phyloP scores from a whole-genome alignment of 768 basidiomycete species.

The Dioszegia hungarica region DNA sequence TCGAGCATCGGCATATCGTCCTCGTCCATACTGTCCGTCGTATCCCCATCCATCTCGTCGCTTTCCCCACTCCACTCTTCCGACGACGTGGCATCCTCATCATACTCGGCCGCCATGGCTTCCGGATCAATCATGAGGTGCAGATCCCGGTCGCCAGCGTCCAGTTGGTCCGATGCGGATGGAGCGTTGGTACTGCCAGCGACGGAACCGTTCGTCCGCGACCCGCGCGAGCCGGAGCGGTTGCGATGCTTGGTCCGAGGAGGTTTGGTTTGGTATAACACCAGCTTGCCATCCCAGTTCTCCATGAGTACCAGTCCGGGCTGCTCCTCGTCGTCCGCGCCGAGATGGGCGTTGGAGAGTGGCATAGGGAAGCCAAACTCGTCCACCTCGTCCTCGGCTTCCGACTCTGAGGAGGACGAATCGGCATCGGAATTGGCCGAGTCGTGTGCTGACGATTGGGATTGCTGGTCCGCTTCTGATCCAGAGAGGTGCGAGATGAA shows the following conservation, averaged over 20 bases:
- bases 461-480: constrained; percentile 33
- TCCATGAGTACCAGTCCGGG: constrained; percentile 41
- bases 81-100: constrained; percentile 9
- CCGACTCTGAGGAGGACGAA: constrained; percentile 14
- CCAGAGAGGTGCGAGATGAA: constrained; percentile 40
- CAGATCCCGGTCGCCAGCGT: constrained; percentile 14
- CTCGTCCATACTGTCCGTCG: constrained; percentile 45
- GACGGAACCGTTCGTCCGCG: constrained; percentile 30
- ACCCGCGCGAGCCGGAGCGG: constrained; percentile 32
- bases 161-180: constrained; percentile 1
- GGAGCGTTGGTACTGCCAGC: constrained; percentile 13
- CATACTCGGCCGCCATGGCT: constrained; percentile 25
- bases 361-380: constrained; percentile 36
- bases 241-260: background rate
- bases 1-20: constrained; percentile 45
- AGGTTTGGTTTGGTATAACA: constrained; percentile 6
- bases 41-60: constrained; percentile 41
- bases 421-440: constrained; percentile 19
- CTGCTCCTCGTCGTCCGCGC: background rate
- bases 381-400: constrained; percentile 27
- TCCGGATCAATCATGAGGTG: constrained; percentile 36
- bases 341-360: constrained; percentile 10
- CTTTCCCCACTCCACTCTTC: constrained; percentile 27
- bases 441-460: constrained; percentile 31
- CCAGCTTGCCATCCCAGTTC: constrained; percentile 43